These are phyloP conservation scores for Cymbidium sinense DNA, from an alignment of 106 monocot genomes.

Conservation along the genomic window DNA sequence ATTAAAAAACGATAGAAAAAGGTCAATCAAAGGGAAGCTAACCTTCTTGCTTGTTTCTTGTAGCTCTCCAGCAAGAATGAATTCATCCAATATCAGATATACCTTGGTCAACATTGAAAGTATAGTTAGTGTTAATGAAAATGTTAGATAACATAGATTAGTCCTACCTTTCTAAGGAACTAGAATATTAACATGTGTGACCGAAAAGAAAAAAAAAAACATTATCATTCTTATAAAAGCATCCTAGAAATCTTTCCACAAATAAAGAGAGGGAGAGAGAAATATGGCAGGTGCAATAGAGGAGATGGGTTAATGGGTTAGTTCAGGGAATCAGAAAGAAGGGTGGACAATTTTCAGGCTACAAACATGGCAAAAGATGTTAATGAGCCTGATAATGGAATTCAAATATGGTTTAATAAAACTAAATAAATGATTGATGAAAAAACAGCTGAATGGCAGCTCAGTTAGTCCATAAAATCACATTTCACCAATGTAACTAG, in stretches of 20 bases:
- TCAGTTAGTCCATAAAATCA: background rate
- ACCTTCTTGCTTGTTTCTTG: slow-evolving; percentile 99
- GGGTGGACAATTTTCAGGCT: too few relatives aligned
- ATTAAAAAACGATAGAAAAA: background rate
- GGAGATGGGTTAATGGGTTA: too few relatives aligned
- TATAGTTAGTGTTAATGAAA: slow-evolving; percentile 1
- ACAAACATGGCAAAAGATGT: too few relatives aligned
- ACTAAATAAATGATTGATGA: background rate
- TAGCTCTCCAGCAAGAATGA: slow-evolving; percentile 93
- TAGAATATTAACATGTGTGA: background rate
- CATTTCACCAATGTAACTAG: background rate
- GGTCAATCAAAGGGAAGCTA: slow-evolving; percentile 1
- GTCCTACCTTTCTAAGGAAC: background rate
- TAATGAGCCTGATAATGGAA: too few relatives aligned
- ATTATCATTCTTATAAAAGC: background rate
- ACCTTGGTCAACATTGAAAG: slow-evolving; percentile 35
- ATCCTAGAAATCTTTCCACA: background rate
- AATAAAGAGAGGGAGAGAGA: background rate
- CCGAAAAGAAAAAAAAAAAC: background rate
- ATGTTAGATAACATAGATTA: background rate
- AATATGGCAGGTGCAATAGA: too few relatives aligned
- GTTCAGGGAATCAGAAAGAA: too few relatives aligned
- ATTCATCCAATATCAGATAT: slow-evolving; percentile 94
- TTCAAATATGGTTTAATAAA: too few relatives aligned
- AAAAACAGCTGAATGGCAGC: background rate